Evolutionary conservation across 1,139 yeast genomes (phyloP).

Genomic region (Suhomyces bokatorum): DNA sequence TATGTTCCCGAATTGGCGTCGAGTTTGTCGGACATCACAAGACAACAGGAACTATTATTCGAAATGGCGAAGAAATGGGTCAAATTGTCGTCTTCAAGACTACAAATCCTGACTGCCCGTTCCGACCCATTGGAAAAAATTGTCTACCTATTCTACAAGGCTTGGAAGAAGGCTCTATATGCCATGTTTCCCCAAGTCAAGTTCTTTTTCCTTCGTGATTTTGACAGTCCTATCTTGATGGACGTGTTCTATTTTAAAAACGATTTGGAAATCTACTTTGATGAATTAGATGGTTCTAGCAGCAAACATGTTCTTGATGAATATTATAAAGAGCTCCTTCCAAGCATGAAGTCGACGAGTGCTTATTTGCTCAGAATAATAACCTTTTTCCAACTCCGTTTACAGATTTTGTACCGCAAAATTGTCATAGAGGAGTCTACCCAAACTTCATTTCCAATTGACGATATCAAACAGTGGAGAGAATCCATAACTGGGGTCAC

Average conservation of each 20-base stretch:
- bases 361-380: slow-evolving; percentile 37
- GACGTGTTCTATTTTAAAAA: slow-evolving; percentile 34
- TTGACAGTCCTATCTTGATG: slow-evolving; percentile 45
- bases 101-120: slow-evolving; percentile 24
- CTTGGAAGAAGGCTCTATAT: slow-evolving; percentile 36
- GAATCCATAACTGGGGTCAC: slow-evolving; percentile 29
- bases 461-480: slow-evolving; percentile 34
- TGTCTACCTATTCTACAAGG: slow-evolving; percentile 36
- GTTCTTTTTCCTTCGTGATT: slow-evolving; percentile 43
- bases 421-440: slow-evolving; percentile 30
- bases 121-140: slow-evolving; percentile 36
- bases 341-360: slow-evolving; percentile 27
- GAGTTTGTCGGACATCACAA: slow-evolving; percentile 27
- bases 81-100: slow-evolving; percentile 34
- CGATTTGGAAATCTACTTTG: slow-evolving; percentile 30
- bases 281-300: slow-evolving; percentile 22
- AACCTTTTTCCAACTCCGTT: slow-evolving; percentile 30
- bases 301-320: slow-evolving; percentile 15
- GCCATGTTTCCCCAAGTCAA: slow-evolving; percentile 45
- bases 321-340: slow-evolving; percentile 21
- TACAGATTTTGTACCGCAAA: slow-evolving; percentile 28
- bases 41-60: slow-evolving; percentile 40
- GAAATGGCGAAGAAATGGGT: slow-evolving; percentile 44
- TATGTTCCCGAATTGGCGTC: slow-evolving; percentile 32
- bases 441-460: slow-evolving; percentile 30